These are phyloP conservation scores for Martensiomyces pterosporus DNA, from an alignment of 192 early-diverging fungal genomes.

Conservation along the genomic window DNA sequence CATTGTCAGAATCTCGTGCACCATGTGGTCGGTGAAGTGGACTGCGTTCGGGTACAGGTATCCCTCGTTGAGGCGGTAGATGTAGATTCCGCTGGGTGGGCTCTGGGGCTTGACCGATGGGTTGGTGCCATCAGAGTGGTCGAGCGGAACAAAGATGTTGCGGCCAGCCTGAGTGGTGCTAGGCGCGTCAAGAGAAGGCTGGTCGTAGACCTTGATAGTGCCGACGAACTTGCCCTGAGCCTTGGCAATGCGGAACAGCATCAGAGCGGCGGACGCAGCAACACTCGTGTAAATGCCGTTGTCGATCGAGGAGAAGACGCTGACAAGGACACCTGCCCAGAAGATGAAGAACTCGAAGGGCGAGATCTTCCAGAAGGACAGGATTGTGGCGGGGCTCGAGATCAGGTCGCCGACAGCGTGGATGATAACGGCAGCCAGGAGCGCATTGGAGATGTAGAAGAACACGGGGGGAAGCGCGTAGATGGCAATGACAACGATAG, in stretches of 20 bases:
- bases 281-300: conserved; percentile 67
- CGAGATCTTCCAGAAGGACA: conserved; percentile 52
- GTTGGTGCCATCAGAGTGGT: conserved; percentile 4
- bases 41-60: conserved; percentile 1
- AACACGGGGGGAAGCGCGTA: conserved; percentile 68
- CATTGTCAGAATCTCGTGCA: conserved; percentile 34
- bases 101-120: neutral
- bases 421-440: conserved; percentile 69
- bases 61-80: conserved; percentile 3
- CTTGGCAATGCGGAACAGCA: conserved; percentile 50
- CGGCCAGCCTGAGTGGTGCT: conserved; percentile 6
- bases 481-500: conserved; percentile 66
- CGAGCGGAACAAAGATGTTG: conserved; percentile 59
- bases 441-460: conserved; percentile 68
- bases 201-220: conserved; percentile 1
- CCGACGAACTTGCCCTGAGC: conserved; percentile 1
- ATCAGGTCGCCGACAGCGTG: conserved; percentile 69
- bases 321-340: conserved; percentile 26
- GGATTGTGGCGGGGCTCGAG: conserved; percentile 42
- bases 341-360: conserved; percentile 4
- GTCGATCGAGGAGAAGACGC: conserved; percentile 44
- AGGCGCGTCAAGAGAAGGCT: too few relatives aligned
- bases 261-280: conserved; percentile 38
- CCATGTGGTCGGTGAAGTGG: conserved; percentile 5
- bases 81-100: neutral